Evolutionary conservation across 495 filamentous ascomycete species (phyloP), one percentile per base, ranked within the genome.

Genomic region (Penicillium taxi): DNA sequence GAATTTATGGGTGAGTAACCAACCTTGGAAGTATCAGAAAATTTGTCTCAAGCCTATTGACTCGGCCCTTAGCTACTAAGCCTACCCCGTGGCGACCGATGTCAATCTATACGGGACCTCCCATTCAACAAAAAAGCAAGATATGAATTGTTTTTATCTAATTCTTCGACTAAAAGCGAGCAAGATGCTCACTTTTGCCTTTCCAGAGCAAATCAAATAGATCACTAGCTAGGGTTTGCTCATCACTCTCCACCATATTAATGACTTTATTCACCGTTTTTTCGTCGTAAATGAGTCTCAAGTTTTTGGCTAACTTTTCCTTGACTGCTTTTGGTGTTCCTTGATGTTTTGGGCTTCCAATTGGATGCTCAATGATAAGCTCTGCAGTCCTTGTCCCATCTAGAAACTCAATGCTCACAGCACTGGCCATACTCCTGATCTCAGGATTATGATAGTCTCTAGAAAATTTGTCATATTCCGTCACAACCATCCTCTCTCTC

Each of bases 351-450:
- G 16, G 12, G 11, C 18, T 30, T 18, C 87, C 87, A 24, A 90
- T 67, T 3, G 87, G 87, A 32, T 82, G 86, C 58, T 93, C 83
- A n/a, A 94, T 74, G 7, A 84, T 72, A 28, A 88, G 75, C 57
- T 94, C 86, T 6, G 80, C 71, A 15, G 90, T 64, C 15, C 76
- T 62, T 3, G 41, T 30, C 6, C 60, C 50, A 47, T 55, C 38
- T 3, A 31, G 14, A 8, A 69, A 34, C 17, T 33, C 7, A 2
- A 66, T 28, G 5, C 41, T 50, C 12, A 64, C 26, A 15, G 29
- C 29, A 12, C 26, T 18, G 5, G 16, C 0, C 45, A 58, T 34
- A 38, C 45, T 0, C 48, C 44, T 63, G n/a, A 70, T 45, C 0
- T 37, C 14, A 12, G 42, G 12, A 21, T 67, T 58, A 17, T 56